Conservation (phyloP, 352 stramenopile species). For the Phytophthora crassamura region DNA sequence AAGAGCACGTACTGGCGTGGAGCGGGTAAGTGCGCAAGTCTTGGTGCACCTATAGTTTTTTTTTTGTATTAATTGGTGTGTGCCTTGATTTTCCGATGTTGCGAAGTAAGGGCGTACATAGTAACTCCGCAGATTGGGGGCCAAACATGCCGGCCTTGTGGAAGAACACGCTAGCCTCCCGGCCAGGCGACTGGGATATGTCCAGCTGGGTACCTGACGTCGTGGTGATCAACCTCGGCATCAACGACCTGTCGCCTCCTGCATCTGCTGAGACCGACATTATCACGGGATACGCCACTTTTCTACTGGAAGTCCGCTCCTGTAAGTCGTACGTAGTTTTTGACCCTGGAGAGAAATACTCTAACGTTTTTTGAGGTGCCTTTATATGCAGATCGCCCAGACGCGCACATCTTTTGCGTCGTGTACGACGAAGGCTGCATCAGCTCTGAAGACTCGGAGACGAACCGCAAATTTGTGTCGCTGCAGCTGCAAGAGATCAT, state of each 20-base stretch:
- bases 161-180: constrained; percentile 88
- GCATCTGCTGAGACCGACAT: constrained; percentile 87
- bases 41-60: background rate
- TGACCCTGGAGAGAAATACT: background rate
- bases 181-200: constrained; percentile 76
- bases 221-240: constrained; percentile 87
- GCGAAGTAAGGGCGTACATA: constrained; percentile 85
- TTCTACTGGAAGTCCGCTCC: constrained; percentile 79
- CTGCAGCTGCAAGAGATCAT: constrained; percentile 87
- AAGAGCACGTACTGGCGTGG: constrained; percentile 87
- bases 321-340: constrained; percentile 48
- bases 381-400: constrained; percentile 62
- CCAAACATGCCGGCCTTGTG: constrained; percentile 82
- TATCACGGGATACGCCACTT: constrained; percentile 72
- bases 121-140: constrained; percentile 85
- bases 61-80: background rate
- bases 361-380: background rate
- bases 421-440: constrained; percentile 87
- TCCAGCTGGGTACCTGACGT: constrained; percentile 77
- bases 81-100: constrained; percentile 3
- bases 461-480: constrained; percentile 81
- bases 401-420: constrained; percentile 89
- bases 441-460: constrained; percentile 76
- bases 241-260: constrained; percentile 86
- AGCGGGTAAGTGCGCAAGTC: constrained; percentile 54